Conservation (phyloP, 768 basidiomycete species). For the Boletus eberwhitei region DNA sequence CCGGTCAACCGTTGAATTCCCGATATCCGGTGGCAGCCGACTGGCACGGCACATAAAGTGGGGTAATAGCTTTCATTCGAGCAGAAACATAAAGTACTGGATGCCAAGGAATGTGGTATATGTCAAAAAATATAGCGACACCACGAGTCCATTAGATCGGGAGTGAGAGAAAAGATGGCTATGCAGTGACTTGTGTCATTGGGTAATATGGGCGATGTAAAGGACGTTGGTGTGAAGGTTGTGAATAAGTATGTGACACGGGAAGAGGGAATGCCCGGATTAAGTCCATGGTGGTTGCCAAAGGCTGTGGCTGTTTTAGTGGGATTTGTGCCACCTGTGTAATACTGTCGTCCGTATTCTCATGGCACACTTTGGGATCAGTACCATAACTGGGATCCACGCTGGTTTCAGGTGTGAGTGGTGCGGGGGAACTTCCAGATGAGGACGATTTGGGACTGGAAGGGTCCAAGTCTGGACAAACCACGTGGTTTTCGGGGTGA, state of each 20-base stretch:
- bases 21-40: conserved; percentile 2
- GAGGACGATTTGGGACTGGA: conserved; percentile 39
- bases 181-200: conserved; percentile 25
- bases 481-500: conserved; percentile 15
- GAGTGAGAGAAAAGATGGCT: background rate
- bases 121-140: conserved; percentile 36
- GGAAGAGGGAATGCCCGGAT: conserved; percentile 50
- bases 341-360: conserved; percentile 24
- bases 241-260: conserved; percentile 25
- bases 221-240: conserved; percentile 22
- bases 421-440: conserved; percentile 33
- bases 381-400: conserved; percentile 19
- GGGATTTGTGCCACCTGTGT: conserved; percentile 25
- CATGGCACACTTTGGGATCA: conserved; percentile 28
- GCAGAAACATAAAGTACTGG: conserved; percentile 2
- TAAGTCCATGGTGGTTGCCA: conserved; percentile 39
- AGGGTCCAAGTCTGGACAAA: conserved; percentile 44
- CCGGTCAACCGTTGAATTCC: background rate
- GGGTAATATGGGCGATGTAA: conserved; percentile 22
- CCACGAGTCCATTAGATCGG: conserved; percentile 17
- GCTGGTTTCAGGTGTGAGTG: conserved; percentile 29
- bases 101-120: conserved; percentile 25
- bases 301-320: conserved; percentile 23
- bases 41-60: background rate
- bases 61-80: background rate